These are phyloP conservation scores for Aurifilum marmelostoma DNA, from an alignment of 2,329 filamentous ascomycete species.

Conservation along the genomic window DNA sequence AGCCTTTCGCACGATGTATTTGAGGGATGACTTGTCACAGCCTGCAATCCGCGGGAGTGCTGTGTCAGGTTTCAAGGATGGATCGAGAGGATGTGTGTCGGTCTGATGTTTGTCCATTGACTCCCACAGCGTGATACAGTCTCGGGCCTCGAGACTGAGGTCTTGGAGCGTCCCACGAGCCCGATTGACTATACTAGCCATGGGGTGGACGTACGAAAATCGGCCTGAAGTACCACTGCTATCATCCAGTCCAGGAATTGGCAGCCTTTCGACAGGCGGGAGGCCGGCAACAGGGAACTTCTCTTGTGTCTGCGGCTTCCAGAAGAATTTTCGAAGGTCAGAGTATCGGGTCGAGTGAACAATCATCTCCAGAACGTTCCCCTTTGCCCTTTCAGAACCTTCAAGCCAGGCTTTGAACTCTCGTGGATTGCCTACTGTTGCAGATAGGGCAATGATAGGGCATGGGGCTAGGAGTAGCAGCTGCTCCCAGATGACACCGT, in stretches of 20 bases:
- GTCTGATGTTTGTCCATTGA: slow-evolving; percentile 64
- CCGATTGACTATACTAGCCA: slow-evolving; percentile 33
- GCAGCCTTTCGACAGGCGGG: slow-evolving; percentile 44
- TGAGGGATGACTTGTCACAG: background rate
- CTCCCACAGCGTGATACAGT: slow-evolving; percentile 69
- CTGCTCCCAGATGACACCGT: slow-evolving; percentile 80
- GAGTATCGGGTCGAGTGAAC: slow-evolving; percentile 72
- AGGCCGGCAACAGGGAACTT: slow-evolving; percentile 57
- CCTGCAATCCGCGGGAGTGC: slow-evolving; percentile 44
- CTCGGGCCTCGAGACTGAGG: slow-evolving; percentile 69
- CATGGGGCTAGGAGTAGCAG: slow-evolving; percentile 74
- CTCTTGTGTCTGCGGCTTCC: slow-evolving; percentile 55
- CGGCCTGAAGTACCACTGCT: slow-evolving; percentile 53
- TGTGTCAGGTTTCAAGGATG: slow-evolving; percentile 51
- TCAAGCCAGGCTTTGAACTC: slow-evolving; percentile 72
- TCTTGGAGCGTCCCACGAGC: slow-evolving; percentile 68
- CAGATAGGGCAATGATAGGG: slow-evolving; percentile 78
- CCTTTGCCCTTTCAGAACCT: slow-evolving; percentile 64
- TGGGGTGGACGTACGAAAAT: slow-evolving; percentile 40
- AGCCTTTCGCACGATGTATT: slow-evolving; percentile 61
- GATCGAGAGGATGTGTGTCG: slow-evolving; percentile 51
- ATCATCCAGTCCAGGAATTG: slow-evolving; percentile 48
- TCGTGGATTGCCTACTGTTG: slow-evolving; percentile 75
- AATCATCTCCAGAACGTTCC: slow-evolving; percentile 68
- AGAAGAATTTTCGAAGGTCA: slow-evolving; percentile 76